Evolutionary conservation across 441 rosid species (phyloP), one percentile per base, ranked within the genome.

Genomic region (Adansonia gregorii): DNA sequence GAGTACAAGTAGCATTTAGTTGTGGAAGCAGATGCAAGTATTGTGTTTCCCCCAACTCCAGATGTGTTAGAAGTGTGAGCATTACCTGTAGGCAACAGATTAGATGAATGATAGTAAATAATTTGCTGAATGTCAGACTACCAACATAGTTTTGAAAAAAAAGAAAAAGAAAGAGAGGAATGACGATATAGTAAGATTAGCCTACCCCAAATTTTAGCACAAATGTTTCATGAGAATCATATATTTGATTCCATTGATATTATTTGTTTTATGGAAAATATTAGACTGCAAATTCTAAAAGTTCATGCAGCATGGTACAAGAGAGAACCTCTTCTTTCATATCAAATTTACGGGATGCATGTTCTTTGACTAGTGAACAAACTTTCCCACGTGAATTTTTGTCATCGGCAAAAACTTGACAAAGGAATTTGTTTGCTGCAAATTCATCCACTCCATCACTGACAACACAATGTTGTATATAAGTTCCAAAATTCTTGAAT

Each of bases 371-470:
- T 67, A 93, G 74, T 8, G 99, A 90, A 84, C 85, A 78, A 73
- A 88, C 79, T 76, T 83, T 90, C 72, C 89, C 93, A 65, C 24
- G 82, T 19, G 81, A 86, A 77, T 77, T 87, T 68, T 78, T 67
- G 73, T 79, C 87, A 79, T 79, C 81, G 67, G 87, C 51, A 80
- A 95, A 94, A 78, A 95, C 86, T 83, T 88, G 92, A 67, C 78
- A 73, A 68, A 95, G 94, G 84, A 95, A 92, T 84, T 91, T 94
- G 88, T 87, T 90, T 79, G 91, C 88, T 67, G 91, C 89, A 89
- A 90, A 89, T 82, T 95, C 98, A 87, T 95, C 99, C 15, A 91
- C 92, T 69, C 97, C 99, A 58, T 95, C 99, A 83, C 99, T 94
- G 93, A 81, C 67, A 82, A 67, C 59, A 83, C 12, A 79, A 72